Evolutionary conservation across 164 flowering plant genomes (phyloP), one percentile per base, ranked within the genome.

Genomic region (Litsea cubeba): DNA sequence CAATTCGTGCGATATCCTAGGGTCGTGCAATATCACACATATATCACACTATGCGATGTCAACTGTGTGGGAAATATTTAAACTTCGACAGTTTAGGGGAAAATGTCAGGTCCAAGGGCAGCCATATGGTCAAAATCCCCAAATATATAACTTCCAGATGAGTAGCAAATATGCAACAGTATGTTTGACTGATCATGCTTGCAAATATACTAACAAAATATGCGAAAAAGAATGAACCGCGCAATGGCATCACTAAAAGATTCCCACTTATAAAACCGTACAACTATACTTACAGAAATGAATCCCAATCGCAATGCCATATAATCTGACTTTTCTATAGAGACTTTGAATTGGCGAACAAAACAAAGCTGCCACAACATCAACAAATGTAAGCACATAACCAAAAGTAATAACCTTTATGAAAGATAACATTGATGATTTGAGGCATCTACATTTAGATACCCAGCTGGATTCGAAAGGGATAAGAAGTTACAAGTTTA

Each of bases 281-380:
- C 46, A 30, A 32, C 57, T 73, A 75, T 80, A 86, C 98, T 77
- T 78, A 95, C 99, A 57, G 90, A 87, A 81, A 95, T 82, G 87
- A 95, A 92, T 60, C 97, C 98, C 82, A 88, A 74, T 24, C 97
- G 91, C 74, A 95, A 76, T 49, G 95, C 97, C 84, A 87, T 74
- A 81, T 91, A 95, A 77, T 95, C 97, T 50, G 95, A 87, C 78
- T 86, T 93, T 67, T 74, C 50, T 28, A 93, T 81, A 11, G 97
- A 90, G 79, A 88, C 84, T 77, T 81, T 88, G 79, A 95, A 93
- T 66, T 95, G 99, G 51, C 87, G 80, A 8, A 91, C 81, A 76
- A 95, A 91, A 85, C 99, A 93, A 74, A 95, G 93, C 99, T 95
- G 94, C 85, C 86, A n/a, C 54, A 76, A 22, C 15, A 51, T 71